Evolutionary conservation across 495 filamentous ascomycete genomes (phyloP), one percentile per base, ranked within the genome.

Genomic region (Astrothelium macrocarpum): DNA sequence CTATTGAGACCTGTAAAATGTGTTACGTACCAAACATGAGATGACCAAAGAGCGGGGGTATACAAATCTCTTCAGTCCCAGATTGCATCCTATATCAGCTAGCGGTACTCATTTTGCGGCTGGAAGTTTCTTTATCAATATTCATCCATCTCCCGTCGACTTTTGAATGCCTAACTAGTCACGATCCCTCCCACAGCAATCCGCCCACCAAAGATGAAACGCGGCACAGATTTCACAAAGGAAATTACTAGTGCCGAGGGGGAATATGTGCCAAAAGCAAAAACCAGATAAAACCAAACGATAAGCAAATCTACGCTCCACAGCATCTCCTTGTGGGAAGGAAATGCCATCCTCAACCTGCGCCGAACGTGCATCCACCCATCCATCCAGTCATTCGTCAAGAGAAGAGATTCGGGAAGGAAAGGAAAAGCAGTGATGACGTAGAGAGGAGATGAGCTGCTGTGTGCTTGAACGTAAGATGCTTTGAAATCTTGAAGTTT

Each of bases 391-490:
- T 20, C 45, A 49, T 56, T 20, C 49, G 25, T 28, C 25, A 20
- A 56, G 12, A 12, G 23, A 0, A 49, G 18, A 20, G 23, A 16
- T 5, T 12, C 5, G 10, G 45, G 23, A 20, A n/a, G 12, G 12
- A 20, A 56, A 29, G 25, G 20, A 56, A 29, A 29, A 16, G 49
- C 26, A 29, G 25, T 28, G 9, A 20, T 7, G 49, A 56, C 29
- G 49, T 25, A 56, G 49, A 56, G 25, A 56, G 49, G 49, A 56
- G 49, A 56, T 56, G 49, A 10, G 49, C 7, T n/a, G 49, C 5
- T 20, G 25, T 16, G 25, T 56, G 43, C 43, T 18, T 49, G 5
- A 5, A 5, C 34, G 14, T 14, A 14, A 5, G 34, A 39, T 14
- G 34, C 34, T 39, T 14, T 14, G 14, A 39, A 39, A 5, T 39